A percentile compares a stretch with the other conserved stretches of the same genome.
phyloP scores from a whole-genome alignment of 305 asterid species.

The Solanum hybrid region DNA sequence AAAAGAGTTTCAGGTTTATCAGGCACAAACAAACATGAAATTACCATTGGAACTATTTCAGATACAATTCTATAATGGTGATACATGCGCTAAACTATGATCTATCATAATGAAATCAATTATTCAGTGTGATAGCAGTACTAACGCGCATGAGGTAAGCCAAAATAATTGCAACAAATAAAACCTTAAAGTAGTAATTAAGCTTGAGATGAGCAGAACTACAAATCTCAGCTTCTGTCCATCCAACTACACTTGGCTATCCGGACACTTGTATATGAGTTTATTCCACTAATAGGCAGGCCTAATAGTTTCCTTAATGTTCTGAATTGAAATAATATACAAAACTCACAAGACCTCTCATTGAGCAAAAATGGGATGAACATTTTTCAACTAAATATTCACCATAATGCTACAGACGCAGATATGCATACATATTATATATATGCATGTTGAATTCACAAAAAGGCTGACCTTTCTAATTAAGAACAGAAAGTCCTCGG shows the following conservation, averaged over 20 bases:
- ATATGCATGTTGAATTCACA: background rate
- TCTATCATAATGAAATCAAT: background rate
- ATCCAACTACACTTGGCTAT: background rate
- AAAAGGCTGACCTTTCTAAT: conserved; percentile 59
- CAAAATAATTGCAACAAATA: background rate
- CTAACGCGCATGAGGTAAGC: background rate
- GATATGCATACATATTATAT: background rate
- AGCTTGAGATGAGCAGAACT: background rate
- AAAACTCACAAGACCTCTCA: background rate
- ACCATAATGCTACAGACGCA: background rate
- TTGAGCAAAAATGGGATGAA: background rate
- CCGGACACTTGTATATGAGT: background rate
- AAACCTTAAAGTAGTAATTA: background rate
- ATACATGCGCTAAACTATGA: background rate
- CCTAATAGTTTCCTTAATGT: background rate
- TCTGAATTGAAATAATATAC: background rate
- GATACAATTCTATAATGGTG: background rate
- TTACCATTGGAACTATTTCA: background rate
- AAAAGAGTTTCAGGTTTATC: background rate
- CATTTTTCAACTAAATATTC: background rate
- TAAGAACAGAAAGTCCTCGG: conserved; percentile 81
- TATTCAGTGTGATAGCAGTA: background rate
- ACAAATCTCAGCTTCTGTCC: background rate
- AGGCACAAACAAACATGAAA: background rate
- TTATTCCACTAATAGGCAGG: background rate